Conservation (phyloP, 164 flowering plant species). For the Aristolochia contorta region DNA sequence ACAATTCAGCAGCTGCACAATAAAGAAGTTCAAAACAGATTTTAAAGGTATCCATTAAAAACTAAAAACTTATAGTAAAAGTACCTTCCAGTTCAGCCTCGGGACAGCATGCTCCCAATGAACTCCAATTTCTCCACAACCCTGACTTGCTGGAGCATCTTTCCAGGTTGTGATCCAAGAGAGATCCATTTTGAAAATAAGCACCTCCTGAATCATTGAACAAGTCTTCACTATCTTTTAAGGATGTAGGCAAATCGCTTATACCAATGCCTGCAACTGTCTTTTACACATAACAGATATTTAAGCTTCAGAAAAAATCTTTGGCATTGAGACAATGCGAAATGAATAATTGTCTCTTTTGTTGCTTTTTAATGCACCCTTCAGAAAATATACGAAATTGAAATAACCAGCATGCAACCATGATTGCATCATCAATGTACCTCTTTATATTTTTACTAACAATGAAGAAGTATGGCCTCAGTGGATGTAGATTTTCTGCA, state of each 20-base stretch:
- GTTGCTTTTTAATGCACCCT: too few relatives aligned
- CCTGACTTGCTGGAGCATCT: neutral
- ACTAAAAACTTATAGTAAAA: neutral
- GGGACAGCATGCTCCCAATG: neutral
- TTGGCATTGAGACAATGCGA: neutral
- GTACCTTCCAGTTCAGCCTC: neutral
- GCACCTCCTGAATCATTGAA: conserved; percentile 2
- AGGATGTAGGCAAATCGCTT: neutral
- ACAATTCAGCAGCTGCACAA: conserved; percentile 1
- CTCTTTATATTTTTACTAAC: too few relatives aligned
- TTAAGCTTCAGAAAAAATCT: neutral
- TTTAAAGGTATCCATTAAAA: neutral
- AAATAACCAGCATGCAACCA: neutral
- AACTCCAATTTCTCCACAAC: conserved; percentile 1
- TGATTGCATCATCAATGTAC: too few relatives aligned
- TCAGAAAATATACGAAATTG: neutral
- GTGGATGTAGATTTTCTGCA: neutral
- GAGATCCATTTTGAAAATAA: neutral
- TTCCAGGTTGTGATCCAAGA: neutral
- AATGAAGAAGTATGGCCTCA: neutral
- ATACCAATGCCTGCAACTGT: neutral
- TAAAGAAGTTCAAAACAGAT: neutral
- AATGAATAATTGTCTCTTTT: too few relatives aligned
- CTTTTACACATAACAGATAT: neutral
- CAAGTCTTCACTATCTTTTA: neutral